A percentile compares a stretch with the other conserved stretches of the same genome.
phyloP scores from a whole-genome alignment of 2,329 filamentous ascomycete species.

The Pyricularia pennisetigena region DNA sequence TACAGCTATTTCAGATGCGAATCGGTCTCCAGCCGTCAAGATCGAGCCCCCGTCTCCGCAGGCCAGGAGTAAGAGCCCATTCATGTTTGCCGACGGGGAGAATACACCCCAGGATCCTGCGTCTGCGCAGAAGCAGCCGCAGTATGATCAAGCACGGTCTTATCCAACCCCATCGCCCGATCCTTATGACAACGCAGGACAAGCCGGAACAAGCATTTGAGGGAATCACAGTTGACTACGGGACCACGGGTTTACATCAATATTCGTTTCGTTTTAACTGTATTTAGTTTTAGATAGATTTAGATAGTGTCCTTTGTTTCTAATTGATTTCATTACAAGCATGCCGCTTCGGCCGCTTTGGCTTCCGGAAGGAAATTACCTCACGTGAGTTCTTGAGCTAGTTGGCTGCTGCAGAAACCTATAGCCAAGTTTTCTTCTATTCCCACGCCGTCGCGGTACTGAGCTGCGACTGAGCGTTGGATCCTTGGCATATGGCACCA shows the following conservation, averaged over 20 bases:
- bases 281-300: background rate
- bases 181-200: background rate
- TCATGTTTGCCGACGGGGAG: background rate
- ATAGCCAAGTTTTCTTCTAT: background rate
- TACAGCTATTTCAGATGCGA: background rate
- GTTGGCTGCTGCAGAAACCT: too few species aligned
- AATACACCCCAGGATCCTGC: background rate
- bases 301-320: background rate
- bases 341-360: background rate
- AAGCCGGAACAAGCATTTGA: background rate
- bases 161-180: background rate
- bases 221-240: background rate
- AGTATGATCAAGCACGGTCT: background rate
- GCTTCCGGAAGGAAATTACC: background rate
- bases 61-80: background rate
- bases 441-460: background rate
- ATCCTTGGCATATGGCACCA: background rate
- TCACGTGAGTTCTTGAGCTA: background rate
- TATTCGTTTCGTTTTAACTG: background rate
- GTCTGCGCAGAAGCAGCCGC: background rate
- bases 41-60: background rate
- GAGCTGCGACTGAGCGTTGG: background rate
- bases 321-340: background rate
- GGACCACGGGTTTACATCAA: background rate
- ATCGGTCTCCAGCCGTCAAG: background rate